Percentiles rank a stretch among this genome's conserved stretches.
Evolutionary conservation across 1,139 yeast genomes (phyloP).

Genomic region (Geotrichum histeridarum): DNA sequence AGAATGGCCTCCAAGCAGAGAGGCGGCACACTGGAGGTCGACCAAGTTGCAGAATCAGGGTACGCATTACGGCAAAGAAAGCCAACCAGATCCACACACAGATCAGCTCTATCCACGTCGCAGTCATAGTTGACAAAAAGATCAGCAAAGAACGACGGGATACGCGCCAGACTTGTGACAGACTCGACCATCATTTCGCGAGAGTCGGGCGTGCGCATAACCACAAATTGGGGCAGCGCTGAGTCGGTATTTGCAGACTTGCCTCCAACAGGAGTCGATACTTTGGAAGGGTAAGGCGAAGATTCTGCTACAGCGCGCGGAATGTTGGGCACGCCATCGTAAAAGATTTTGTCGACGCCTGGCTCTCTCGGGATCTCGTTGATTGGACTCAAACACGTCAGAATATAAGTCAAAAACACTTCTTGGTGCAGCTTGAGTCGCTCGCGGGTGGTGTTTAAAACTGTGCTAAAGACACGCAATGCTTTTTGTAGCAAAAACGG

Average conservation of each 20-base stretch:
- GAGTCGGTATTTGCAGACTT: neutral
- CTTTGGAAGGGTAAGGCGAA: conserved; percentile 23
- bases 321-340: conserved; percentile 40
- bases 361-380: conserved; percentile 40
- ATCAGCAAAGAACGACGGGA: conserved; percentile 70
- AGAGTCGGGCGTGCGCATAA: conserved; percentile 39
- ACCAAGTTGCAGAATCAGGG: conserved; percentile 69
- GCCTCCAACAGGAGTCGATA: conserved; percentile 21
- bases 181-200: conserved; percentile 83
- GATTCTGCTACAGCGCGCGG: conserved; percentile 34
- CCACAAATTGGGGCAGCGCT: conserved; percentile 20
- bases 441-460: conserved; percentile 36
- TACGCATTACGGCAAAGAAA: conserved; percentile 69
- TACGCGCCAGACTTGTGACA: conserved; percentile 70
- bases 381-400: conserved; percentile 38
- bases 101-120: conserved; percentile 78
- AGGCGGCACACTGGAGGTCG: conserved; percentile 88
- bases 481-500: conserved; percentile 68
- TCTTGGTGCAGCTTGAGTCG: conserved; percentile 42
- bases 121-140: conserved; percentile 85
- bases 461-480: conserved; percentile 66
- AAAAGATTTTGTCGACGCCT: conserved; percentile 39
- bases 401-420: conserved; percentile 38
- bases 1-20: conserved; percentile 84
- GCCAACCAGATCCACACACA: conserved; percentile 62